These are phyloP conservation scores for Boletus speciosus DNA, from an alignment of 768 basidiomycete species.

Conservation along the genomic window DNA sequence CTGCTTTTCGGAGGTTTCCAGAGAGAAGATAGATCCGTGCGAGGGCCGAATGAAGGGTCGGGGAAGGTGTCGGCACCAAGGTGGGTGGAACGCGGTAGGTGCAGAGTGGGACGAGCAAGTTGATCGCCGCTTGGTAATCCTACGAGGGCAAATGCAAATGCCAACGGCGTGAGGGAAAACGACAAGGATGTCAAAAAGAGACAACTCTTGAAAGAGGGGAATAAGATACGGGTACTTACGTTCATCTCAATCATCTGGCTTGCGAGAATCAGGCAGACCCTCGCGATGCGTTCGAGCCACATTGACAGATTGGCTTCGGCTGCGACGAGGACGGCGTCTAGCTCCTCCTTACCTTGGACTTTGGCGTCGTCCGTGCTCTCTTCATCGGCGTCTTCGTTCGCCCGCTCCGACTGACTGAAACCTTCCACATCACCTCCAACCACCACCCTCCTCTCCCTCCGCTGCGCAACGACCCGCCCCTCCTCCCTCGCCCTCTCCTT, in stretches of 20 bases:
- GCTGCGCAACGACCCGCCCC: conserved; percentile 15
- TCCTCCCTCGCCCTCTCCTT: conserved; percentile 45
- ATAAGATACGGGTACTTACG: conserved; percentile 35
- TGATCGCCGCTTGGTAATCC: conserved; percentile 48
- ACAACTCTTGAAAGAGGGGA: not conserved
- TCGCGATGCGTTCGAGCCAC: conserved; percentile 81
- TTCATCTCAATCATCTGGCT: conserved; percentile 85
- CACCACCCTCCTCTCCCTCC: not conserved
- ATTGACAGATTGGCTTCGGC: conserved; percentile 46
- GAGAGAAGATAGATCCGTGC: conserved; percentile 73
- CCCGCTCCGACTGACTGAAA: not conserved
- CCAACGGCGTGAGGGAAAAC: not conserved
- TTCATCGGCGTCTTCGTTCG: not conserved
- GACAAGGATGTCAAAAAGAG: not conserved
- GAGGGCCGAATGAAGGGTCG: conserved; percentile 63
- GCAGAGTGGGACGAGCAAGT: conserved; percentile 66
- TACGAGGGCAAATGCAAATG: not conserved
- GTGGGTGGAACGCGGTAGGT: conserved; percentile 28
- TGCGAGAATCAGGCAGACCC: conserved; percentile 75
- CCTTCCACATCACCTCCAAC: not conserved
- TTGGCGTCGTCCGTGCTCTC: not conserved
- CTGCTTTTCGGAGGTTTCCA: conserved; percentile 60
- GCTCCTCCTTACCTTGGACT: conserved; percentile 4
- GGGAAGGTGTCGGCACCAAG: conserved; percentile 33
- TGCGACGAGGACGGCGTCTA: conserved; percentile 20